Base-by-base conservation (phyloP, 345 rosid genomes). In the Raphanus raphanistrum region DNA sequence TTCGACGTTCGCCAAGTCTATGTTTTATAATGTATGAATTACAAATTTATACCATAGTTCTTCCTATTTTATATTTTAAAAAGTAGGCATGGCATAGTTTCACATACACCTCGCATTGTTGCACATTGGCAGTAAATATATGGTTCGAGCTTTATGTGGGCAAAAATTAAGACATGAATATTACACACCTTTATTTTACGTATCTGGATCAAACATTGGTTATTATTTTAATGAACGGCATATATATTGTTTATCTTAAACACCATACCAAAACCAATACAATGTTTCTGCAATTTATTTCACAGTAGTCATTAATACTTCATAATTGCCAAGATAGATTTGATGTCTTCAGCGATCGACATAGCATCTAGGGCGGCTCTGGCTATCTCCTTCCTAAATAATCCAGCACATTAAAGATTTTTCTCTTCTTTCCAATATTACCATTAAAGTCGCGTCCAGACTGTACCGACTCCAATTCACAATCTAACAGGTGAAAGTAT, bases 401-500 rank as follows among this genome's bases (percentile, higher is more conserved):
- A 84, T 26, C 93, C 95, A 4, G 68, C 81, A 43, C 86, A 74
- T 13, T 88, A 90, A 16, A 90, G 64, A 2, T 84, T 86, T 4
- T 80, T 84, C 48, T 76, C 64, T 21, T 95, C 92, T 74, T 90
- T 88, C 93, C 90, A 92, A 4, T 79, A 85, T 4, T 72, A 38
- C 0, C 48, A 76, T 74, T 2, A 65, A 68, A 3, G 3, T 26
- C 29, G 73, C 78, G 0, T 21, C 21, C 21, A 21, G 21, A 21
- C 21, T 21, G 21, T 21, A 21, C 21, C 21, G 21, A 21, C 21
- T 21, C 21, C 21, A 21, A 21, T 21, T 21, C 21, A 21, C 21
- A 21, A 21, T 21, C 21, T 21, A 0, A 21, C 21, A 21, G 21
- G 93, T 88, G 50, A 87, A 41, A 1, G 93, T 93, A 58, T 71